Percentiles rank a stretch among this genome's conserved stretches.
phyloP scores from a whole-genome alignment of 139 green algal species.

The Pycnococcus provasolii region DNA sequence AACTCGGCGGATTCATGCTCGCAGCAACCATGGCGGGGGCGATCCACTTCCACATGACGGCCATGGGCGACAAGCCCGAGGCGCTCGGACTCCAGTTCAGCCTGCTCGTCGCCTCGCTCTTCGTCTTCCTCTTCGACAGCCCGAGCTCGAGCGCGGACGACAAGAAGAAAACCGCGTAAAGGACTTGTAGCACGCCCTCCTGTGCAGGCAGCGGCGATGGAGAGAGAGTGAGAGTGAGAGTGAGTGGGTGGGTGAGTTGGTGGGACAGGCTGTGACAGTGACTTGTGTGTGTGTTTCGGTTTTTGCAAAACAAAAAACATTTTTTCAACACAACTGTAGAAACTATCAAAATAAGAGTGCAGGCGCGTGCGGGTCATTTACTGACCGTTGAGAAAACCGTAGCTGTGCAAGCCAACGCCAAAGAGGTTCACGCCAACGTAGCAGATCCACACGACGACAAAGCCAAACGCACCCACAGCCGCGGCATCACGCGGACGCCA shows the following conservation, averaged over 20 bases:
- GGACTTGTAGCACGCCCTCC: too few species aligned
- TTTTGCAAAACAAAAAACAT: too few species aligned
- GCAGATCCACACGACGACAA: slow-evolving; percentile 27
- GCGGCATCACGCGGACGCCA: slow-evolving; percentile 5
- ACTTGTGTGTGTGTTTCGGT: too few species aligned
- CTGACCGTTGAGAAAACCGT: slow-evolving; percentile 1
- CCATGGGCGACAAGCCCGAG: slow-evolving; percentile 7
- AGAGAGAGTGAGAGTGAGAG: too few species aligned
- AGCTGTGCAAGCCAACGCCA: slow-evolving; percentile 24
- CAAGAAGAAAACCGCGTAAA: not conserved
- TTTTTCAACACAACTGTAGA: too few species aligned
- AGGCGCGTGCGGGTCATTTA: too few species aligned
- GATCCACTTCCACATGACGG: slow-evolving; percentile 23
- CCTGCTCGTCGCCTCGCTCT: not conserved
- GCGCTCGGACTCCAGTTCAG: slow-evolving; percentile 20
- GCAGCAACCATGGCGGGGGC: slow-evolving; percentile 8
- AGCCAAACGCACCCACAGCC: slow-evolving; percentile 12
- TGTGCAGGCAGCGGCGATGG: too few species aligned
- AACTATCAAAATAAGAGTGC: too few species aligned
- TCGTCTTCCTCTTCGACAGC: slow-evolving; percentile 13
- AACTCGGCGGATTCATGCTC: slow-evolving; percentile 10
- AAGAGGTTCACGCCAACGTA: slow-evolving; percentile 31
- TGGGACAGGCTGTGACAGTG: too few species aligned
- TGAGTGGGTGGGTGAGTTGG: too few species aligned
- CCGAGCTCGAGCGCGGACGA: not conserved